phyloP scores from a whole-genome alignment of 148 eudicot species.

The Rhododendron molle region DNA sequence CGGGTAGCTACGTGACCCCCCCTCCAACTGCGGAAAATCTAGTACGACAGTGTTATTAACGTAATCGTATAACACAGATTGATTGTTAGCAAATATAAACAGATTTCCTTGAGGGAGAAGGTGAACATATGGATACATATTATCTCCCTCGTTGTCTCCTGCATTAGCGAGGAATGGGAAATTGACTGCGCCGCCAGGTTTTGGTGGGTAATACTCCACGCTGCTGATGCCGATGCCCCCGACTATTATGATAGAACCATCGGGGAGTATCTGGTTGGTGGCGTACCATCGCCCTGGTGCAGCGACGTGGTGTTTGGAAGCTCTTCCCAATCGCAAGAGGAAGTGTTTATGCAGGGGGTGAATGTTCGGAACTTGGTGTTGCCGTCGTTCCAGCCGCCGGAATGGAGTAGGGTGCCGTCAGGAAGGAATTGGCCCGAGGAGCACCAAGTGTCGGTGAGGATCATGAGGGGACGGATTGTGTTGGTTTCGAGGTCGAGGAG shows the following conservation, averaged over 20 bases:
- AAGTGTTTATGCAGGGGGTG: constrained; percentile 43
- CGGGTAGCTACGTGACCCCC: constrained; percentile 73
- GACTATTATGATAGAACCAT: constrained; percentile 60
- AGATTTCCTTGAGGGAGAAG: constrained; percentile 67
- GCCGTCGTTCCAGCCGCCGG: constrained; percentile 78
- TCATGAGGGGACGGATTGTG: constrained; percentile 53
- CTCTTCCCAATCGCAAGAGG: constrained; percentile 76
- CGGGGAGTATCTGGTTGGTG: constrained; percentile 52
- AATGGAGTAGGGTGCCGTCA: constrained; percentile 32
- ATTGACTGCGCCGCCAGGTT: background rate
- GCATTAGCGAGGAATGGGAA: constrained; percentile 57
- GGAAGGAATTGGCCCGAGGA: background rate
- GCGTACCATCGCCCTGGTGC: constrained; percentile 31
- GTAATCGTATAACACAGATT: constrained; percentile 63
- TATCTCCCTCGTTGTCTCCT: constrained; percentile 66
- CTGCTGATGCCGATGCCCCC: constrained; percentile 56
- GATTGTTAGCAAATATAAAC: constrained; percentile 71
- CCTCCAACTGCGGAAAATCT: constrained; percentile 53
- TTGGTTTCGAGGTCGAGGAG: constrained; percentile 55
- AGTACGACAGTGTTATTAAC: constrained; percentile 22
- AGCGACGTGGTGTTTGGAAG: constrained; percentile 40
- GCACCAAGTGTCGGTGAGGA: constrained; percentile 25
- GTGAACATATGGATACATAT: constrained; percentile 80
- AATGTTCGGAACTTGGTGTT: constrained; percentile 54
- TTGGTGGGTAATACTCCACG: constrained; percentile 66